Evolutionary conservation across 495 filamentous ascomycete genomes (phyloP).

Genomic region (Jackrogersella minutella): DNA sequence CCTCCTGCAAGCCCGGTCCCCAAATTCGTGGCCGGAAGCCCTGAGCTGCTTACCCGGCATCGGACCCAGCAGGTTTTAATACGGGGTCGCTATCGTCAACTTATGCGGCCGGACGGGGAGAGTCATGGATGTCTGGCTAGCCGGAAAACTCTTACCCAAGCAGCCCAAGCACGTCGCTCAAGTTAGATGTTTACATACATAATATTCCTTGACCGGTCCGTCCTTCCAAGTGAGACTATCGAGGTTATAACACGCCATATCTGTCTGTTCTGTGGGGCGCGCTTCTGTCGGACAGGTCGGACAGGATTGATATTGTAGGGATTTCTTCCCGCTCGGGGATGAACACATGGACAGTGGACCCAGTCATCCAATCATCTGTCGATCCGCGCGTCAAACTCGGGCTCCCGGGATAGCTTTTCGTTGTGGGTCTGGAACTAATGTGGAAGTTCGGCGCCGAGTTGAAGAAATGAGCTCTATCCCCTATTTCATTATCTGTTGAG

Average conservation of each 20-base stretch:
- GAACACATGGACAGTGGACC: background rate
- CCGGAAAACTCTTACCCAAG: too few species aligned
- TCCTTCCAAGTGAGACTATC: too few species aligned
- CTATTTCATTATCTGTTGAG: background rate
- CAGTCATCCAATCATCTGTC: background rate
- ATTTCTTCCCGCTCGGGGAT: background rate
- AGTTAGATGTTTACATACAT: too few species aligned
- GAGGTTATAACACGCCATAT: too few species aligned
- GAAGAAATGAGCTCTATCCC: background rate
- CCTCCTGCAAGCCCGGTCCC: conserved; percentile 6
- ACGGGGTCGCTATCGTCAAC: background rate
- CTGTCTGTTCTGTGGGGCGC: too few species aligned
- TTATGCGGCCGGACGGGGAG: background rate
- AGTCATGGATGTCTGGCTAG: background rate
- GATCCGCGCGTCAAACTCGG: background rate
- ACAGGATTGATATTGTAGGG: background rate
- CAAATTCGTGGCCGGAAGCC: conserved; percentile 1
- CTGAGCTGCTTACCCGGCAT: conserved; percentile 4
- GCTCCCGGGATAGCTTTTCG: background rate
- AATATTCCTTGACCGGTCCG: too few species aligned
- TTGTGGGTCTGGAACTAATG: background rate
- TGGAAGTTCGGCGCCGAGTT: background rate
- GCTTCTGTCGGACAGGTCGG: background rate
- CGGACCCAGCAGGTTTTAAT: conserved; percentile 11
- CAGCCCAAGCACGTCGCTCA: too few species aligned